A percentile compares a stretch with the other conserved stretches of the same genome.
Evolutionary conservation across 73 alveolate species (phyloP).

Genomic region (Loxodes magnus): DNA sequence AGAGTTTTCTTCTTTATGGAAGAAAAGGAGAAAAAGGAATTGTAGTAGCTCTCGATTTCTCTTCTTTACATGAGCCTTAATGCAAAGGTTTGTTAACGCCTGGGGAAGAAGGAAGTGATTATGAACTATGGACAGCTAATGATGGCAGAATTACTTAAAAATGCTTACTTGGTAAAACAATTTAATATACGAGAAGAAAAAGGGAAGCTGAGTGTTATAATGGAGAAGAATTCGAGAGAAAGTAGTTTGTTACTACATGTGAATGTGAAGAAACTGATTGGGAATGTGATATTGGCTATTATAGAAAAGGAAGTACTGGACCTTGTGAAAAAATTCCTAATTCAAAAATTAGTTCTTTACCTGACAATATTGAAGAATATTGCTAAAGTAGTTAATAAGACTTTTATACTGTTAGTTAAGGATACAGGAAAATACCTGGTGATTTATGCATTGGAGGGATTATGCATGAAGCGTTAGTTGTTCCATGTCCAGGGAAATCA

Average conservation of each 20-base stretch:
- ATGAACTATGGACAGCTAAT: constrained; percentile 76
- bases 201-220: constrained; percentile 58
- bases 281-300: constrained; percentile 88
- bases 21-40: constrained; percentile 33
- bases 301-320: constrained; percentile 30
- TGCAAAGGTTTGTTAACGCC: constrained; percentile 73
- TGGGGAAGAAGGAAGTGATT: constrained; percentile 61
- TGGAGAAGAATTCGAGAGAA: constrained; percentile 52
- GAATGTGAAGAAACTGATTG: constrained; percentile 85
- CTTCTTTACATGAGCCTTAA: constrained; percentile 54
- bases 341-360: constrained; percentile 16
- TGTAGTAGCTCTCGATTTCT: constrained; percentile 58
- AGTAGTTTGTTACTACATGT: constrained; percentile 40
- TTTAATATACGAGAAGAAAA: constrained; percentile 60
- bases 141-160: constrained; percentile 58
- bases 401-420: constrained; percentile 43
- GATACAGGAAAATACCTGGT: constrained; percentile 85
- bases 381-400: constrained; percentile 5
- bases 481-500: neutral
- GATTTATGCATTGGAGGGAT: constrained; percentile 89
- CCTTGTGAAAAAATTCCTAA: constrained; percentile 17
- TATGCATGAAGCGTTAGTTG: neutral
- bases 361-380: constrained; percentile 10
- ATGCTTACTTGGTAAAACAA: constrained; percentile 65
- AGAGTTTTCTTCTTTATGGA: constrained; percentile 81